These are phyloP conservation scores for Grigorovia humatica DNA, from an alignment of 805 yeast species.

Conservation along the genomic window DNA sequence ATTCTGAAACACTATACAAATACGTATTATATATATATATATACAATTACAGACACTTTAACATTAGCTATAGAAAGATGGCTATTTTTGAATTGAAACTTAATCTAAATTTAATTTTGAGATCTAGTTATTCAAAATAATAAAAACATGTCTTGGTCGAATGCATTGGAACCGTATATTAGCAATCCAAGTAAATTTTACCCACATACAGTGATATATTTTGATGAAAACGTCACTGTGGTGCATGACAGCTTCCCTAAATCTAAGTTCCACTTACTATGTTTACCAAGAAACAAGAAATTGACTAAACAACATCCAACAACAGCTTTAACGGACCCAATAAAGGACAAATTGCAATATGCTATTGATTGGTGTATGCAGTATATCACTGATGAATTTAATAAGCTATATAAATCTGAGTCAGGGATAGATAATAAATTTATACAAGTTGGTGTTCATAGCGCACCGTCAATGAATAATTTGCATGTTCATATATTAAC, in stretches of 20 bases:
- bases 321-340: constrained; percentile 31
- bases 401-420: constrained; percentile 3
- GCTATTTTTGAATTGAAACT: too few species aligned
- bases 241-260: constrained; percentile 57
- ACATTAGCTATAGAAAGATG: too few species aligned
- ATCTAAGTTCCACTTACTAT: constrained; percentile 46
- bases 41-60: too few species aligned
- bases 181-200: constrained; percentile 33
- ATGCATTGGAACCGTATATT: constrained; percentile 41
- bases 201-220: constrained; percentile 32
- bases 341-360: constrained; percentile 33
- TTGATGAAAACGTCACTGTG: constrained; percentile 45
- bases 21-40: too few species aligned
- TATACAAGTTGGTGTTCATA: constrained; percentile 54
- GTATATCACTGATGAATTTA: constrained; percentile 24
- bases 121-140: not conserved
- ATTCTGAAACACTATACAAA: too few species aligned
- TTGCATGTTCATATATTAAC: constrained; percentile 68
- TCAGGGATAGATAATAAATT: constrained; percentile 4
- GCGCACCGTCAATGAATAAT: constrained; percentile 59
- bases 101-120: too few species aligned
- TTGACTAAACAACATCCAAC: constrained; percentile 41
- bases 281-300: constrained; percentile 42
- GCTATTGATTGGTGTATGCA: constrained; percentile 17
- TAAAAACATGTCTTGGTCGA: constrained; percentile 36